A percentile compares a stretch with the other conserved stretches of the same genome.
phyloP scores from a whole-genome alignment of 2,329 filamentous ascomycete species.

The Diaporthe aspalathi region DNA sequence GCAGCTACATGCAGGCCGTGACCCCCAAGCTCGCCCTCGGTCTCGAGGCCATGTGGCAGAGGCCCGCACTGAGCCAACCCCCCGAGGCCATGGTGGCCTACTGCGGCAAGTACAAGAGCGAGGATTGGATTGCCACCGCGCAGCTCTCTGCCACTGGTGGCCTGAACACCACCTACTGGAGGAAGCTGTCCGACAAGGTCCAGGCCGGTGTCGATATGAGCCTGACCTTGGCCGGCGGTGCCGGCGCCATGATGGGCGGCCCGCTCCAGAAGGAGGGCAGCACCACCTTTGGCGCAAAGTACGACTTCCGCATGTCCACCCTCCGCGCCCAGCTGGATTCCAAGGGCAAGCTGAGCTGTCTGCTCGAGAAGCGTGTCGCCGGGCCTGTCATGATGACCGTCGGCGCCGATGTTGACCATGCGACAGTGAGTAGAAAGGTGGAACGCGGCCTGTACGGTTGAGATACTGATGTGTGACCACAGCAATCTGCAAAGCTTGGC shows the following conservation, averaged over 20 bases:
- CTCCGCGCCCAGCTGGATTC: conserved; percentile 98
- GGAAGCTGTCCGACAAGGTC: conserved; percentile 90
- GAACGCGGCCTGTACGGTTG: background rate
- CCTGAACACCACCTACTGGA: conserved; percentile 94
- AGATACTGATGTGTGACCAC: conserved; percentile 46
- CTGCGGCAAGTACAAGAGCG: conserved; percentile 88
- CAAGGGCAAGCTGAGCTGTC: conserved; percentile 89
- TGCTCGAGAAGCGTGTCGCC: conserved; percentile 95
- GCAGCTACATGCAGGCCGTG: conserved; percentile 93
- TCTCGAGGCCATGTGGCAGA: conserved; percentile 94
- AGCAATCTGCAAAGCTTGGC: conserved; percentile 97
- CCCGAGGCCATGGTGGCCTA: conserved; percentile 95
- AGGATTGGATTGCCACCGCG: conserved; percentile 92
- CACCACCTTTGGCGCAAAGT: conserved; percentile 94
- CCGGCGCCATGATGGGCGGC: conserved; percentile 79
- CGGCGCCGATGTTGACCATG: conserved; percentile 95
- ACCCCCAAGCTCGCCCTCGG: conserved; percentile 89
- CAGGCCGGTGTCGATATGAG: conserved; percentile 97
- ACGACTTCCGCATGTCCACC: conserved; percentile 95
- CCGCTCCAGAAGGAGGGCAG: conserved; percentile 85
- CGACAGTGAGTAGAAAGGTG: conserved; percentile 74
- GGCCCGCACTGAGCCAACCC: conserved; percentile 82
- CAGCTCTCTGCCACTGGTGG: conserved; percentile 91
- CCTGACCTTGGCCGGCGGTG: conserved; percentile 78
- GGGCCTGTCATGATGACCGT: conserved; percentile 94